Evolutionary conservation across 2,329 filamentous ascomycete genomes (phyloP).

Genomic region (Alternaria sp.): DNA sequence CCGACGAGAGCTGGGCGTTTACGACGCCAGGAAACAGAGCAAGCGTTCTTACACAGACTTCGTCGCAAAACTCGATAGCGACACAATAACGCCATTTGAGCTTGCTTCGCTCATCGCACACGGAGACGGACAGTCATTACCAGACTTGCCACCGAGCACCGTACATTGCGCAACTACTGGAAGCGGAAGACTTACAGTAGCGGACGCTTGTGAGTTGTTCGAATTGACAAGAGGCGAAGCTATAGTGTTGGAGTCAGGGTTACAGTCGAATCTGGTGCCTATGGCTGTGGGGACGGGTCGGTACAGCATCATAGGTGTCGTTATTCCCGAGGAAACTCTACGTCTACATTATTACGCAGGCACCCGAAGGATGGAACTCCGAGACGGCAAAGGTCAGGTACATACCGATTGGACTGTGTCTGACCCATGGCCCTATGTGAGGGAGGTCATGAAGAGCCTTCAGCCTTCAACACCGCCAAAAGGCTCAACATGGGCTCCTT

Average conservation of each 20-base stretch:
- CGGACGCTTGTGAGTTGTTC: conserved; percentile 50
- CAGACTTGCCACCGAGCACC: conserved; percentile 36
- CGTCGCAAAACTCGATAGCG: conserved; percentile 17
- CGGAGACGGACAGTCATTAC: conserved; percentile 35
- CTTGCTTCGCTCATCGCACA: conserved; percentile 40
- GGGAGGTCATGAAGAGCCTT: conserved; percentile 49
- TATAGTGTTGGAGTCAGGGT: conserved; percentile 59
- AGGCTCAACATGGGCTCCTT: conserved; percentile 60
- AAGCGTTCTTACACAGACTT: conserved; percentile 15
- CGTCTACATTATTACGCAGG: conserved; percentile 48
- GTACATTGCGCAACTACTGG: conserved; percentile 48
- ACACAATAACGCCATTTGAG: conserved; percentile 30
- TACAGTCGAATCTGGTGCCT: conserved; percentile 51
- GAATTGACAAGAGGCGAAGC: conserved; percentile 47
- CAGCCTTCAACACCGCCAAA: conserved; percentile 39
- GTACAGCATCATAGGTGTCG: conserved; percentile 78
- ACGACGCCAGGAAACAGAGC: conserved; percentile 15
- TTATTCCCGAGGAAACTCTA: conserved; percentile 62
- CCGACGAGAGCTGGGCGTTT: conserved; percentile 26
- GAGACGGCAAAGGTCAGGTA: conserved; percentile 39
- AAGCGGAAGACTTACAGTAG: conserved; percentile 47
- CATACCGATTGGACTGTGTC: conserved; percentile 36
- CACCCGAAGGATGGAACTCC: conserved; percentile 38
- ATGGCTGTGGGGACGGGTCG: conserved; percentile 63
- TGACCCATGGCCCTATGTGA: conserved; percentile 54